Conservation (phyloP, 2,329 filamentous ascomycete genomes). For the Byssothecium circinans region DNA sequence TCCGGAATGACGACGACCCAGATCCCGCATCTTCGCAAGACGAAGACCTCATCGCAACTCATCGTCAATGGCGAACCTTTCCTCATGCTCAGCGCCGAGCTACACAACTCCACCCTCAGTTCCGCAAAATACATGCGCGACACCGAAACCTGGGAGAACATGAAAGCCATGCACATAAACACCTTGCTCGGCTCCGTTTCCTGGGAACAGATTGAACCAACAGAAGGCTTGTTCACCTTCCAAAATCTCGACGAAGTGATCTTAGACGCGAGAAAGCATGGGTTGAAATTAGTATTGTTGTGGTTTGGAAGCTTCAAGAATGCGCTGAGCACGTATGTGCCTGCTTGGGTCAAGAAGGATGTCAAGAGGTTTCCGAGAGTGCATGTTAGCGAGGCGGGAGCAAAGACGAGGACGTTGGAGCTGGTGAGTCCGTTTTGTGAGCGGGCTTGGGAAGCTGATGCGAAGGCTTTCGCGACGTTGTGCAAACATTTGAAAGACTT, state of each 20-base stretch:
- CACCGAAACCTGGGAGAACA: slow-evolving; percentile 46
- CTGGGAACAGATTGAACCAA: slow-evolving; percentile 53
- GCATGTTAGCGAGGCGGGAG: slow-evolving; percentile 20
- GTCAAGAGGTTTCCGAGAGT: slow-evolving; percentile 36
- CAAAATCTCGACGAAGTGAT: slow-evolving; percentile 47
- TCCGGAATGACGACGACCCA: too few relatives aligned
- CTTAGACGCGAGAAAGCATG: slow-evolving; percentile 41
- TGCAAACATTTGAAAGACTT: slow-evolving; percentile 45
- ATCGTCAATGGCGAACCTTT: slow-evolving; percentile 50
- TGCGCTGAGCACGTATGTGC: slow-evolving; percentile 33
- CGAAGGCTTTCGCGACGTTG: slow-evolving; percentile 43
- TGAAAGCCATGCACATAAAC: slow-evolving; percentile 48
- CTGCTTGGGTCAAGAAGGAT: slow-evolving; percentile 35
- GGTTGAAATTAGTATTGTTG: slow-evolving; percentile 46
- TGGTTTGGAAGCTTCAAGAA: slow-evolving; percentile 56
- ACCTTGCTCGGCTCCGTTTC: slow-evolving; percentile 50
- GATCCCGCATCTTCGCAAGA: slow-evolving; percentile 13
- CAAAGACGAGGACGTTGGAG: slow-evolving; percentile 21
- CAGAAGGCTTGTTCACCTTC: slow-evolving; percentile 50
- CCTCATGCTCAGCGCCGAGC: slow-evolving; percentile 49
- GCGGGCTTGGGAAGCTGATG: slow-evolving; percentile 42
- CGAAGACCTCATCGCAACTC: slow-evolving; percentile 38
- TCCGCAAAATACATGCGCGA: slow-evolving; percentile 49
- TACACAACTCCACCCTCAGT: slow-evolving; percentile 53
- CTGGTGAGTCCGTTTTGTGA: slow-evolving; percentile 38